Evolutionary conservation across 2,329 filamentous ascomycete species (phyloP).

Genomic region (Hypomyces rosellus): DNA sequence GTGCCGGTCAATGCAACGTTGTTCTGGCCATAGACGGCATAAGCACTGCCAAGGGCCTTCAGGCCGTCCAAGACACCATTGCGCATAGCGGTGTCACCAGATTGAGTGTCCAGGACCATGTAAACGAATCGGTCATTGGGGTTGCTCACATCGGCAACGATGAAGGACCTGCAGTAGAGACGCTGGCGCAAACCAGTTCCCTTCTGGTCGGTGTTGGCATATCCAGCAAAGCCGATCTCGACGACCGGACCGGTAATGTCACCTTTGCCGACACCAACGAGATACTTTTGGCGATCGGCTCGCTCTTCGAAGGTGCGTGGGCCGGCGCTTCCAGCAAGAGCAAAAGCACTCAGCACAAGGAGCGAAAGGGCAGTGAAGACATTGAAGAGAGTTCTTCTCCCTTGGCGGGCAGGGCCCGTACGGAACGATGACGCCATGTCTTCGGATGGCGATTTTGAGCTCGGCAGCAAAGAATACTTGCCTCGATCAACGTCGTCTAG

Average conservation of each 20-base stretch:
- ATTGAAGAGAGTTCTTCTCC: neutral
- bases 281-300: conserved; percentile 32
- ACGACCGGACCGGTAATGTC: conserved; percentile 70
- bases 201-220: conserved; percentile 76
- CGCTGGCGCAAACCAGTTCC: conserved; percentile 82
- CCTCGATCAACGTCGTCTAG: neutral
- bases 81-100: conserved; percentile 81
- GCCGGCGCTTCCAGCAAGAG: conserved; percentile 2
- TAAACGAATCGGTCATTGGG: conserved; percentile 75
- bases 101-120: conserved; percentile 77
- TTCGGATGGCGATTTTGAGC: conserved; percentile 1
- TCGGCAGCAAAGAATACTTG: neutral
- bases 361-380: conserved; percentile 9
- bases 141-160: conserved; percentile 63
- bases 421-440: conserved; percentile 9
- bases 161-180: conserved; percentile 83
- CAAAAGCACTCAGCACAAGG: conserved; percentile 10
- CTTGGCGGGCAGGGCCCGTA: neutral
- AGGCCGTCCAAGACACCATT: conserved; percentile 80
- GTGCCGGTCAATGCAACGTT: conserved; percentile 90
- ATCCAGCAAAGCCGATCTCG: conserved; percentile 86
- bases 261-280: conserved; percentile 51
- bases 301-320: conserved; percentile 1
- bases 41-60: conserved; percentile 61
- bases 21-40: conserved; percentile 66